Evolutionary conservation across 495 filamentous ascomycete genomes (phyloP).

Genomic region (Lentithecium fluviatile): DNA sequence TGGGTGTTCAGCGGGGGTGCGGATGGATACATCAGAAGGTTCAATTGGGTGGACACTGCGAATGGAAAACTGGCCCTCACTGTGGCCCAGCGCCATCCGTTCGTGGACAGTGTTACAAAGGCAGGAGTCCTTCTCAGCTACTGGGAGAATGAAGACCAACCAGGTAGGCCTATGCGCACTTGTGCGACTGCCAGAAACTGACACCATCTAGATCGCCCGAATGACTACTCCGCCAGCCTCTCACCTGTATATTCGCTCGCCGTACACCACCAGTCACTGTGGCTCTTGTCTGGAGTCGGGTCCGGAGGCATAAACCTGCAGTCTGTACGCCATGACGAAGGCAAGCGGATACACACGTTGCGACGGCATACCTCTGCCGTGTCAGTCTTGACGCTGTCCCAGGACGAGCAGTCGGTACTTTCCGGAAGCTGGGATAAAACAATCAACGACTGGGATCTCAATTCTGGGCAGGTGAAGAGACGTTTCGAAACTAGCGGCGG

Average conservation of each 20-base stretch:
- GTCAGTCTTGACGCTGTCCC: constrained; percentile 76
- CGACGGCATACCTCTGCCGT: constrained; percentile 89
- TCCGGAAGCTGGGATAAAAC: constrained; percentile 97
- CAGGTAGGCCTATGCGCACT: constrained; percentile 20
- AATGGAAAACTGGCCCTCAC: constrained; percentile 94
- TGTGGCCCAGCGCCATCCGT: constrained; percentile 93
- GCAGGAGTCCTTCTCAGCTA: constrained; percentile 90
- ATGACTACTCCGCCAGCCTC: constrained; percentile 52
- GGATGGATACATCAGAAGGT: constrained; percentile 93
- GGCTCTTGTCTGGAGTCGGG: constrained; percentile 86
- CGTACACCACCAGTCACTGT: constrained; percentile 82
- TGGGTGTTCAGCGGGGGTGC: constrained; percentile 93
- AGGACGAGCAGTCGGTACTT: constrained; percentile 82
- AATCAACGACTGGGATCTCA: constrained; percentile 92
- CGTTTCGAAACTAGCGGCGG: constrained; percentile 71
- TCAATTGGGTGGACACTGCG: constrained; percentile 90
- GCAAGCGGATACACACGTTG: constrained; percentile 77
- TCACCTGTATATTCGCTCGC: constrained; percentile 94
- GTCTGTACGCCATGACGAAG: constrained; percentile 92
- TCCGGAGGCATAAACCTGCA: constrained; percentile 91
- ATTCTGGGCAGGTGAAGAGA: constrained; percentile 75
- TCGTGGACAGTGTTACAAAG: constrained; percentile 95
- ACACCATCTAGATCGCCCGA: constrained; percentile 34
- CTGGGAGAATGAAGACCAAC: constrained; percentile 79
- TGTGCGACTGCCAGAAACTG: neutral